A percentile compares a stretch with the other conserved stretches of the same genome.
phyloP scores from a whole-genome alignment of 106 monocot species.

The Dendrobium nobile region DNA sequence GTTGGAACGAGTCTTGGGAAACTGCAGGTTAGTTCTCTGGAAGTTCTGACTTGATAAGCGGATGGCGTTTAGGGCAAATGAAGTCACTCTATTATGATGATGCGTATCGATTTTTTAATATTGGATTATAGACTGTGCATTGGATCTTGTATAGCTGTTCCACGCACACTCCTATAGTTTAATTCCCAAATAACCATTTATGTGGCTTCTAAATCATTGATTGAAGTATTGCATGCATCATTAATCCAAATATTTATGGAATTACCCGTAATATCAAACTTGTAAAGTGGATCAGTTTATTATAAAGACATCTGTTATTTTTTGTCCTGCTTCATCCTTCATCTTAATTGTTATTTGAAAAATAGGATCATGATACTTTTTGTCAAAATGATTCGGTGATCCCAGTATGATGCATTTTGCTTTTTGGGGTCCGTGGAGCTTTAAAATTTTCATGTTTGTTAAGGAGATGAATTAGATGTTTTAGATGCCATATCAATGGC shows the following conservation, averaged over 20 bases:
- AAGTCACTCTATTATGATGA: neutral
- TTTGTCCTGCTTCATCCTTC: neutral
- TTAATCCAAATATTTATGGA: neutral
- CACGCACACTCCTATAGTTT: neutral
- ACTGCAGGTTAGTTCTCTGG: slow-evolving; percentile 53
- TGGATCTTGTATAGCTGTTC: neutral
- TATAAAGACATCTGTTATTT: neutral
- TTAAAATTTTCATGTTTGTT: neutral
- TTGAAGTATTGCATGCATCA: neutral
- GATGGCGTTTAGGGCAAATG: neutral
- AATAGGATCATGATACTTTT: neutral
- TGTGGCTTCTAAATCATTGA: neutral
- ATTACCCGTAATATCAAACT: neutral
- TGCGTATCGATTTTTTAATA: neutral
- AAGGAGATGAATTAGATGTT: neutral
- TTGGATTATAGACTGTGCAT: neutral
- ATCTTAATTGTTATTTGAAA: neutral
- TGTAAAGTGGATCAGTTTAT: neutral
- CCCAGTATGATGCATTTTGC: neutral
- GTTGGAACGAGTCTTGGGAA: slow-evolving; percentile 87
- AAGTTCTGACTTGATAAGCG: neutral
- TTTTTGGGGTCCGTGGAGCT: neutral
- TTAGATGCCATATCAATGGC: neutral
- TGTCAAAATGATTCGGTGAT: neutral
- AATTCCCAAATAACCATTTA: neutral